Percentiles rank a stretch among this genome's conserved stretches.
Evolutionary conservation across 305 asterid species (phyloP).

Genomic region (Ruellia speciosa): DNA sequence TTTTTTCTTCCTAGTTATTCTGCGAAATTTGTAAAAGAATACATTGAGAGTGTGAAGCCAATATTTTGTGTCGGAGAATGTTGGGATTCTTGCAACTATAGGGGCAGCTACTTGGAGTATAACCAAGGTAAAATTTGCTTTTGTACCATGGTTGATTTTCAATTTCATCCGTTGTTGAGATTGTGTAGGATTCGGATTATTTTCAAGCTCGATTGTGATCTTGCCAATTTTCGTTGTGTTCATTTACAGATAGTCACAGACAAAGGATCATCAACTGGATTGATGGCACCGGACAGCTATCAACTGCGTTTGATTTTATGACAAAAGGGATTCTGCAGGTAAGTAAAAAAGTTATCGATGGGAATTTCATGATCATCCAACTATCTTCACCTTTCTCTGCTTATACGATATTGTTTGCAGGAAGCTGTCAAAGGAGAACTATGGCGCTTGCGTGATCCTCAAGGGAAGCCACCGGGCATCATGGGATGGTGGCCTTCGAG

Average conservation of each 20-base stretch:
- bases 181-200: neutral
- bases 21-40: constrained; percentile 74
- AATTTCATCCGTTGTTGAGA: neutral
- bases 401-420: constrained; percentile 32
- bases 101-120: constrained; percentile 61
- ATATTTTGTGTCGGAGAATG: constrained; percentile 84
- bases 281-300: constrained; percentile 68
- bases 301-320: constrained; percentile 95
- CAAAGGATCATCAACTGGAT: constrained; percentile 87
- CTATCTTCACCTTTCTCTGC: too few relatives aligned
- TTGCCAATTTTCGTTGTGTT: constrained; percentile 8
- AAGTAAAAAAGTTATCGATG: neutral
- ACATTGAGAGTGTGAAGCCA: constrained; percentile 65
- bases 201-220: constrained; percentile 8
- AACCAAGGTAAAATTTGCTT: constrained; percentile 61
- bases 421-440: constrained; percentile 91
- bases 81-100: constrained; percentile 93
- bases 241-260: constrained; percentile 71
- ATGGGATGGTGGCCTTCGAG: constrained; percentile 98
- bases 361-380: neutral
- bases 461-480: constrained; percentile 92
- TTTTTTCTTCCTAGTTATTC: constrained; percentile 46
- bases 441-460: constrained; percentile 81
- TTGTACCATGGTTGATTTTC: neutral
- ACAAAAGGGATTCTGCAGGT: constrained; percentile 98